Evolutionary conservation across 768 basidiomycete species (phyloP).

Genomic region (Tulasnella sp.): DNA sequence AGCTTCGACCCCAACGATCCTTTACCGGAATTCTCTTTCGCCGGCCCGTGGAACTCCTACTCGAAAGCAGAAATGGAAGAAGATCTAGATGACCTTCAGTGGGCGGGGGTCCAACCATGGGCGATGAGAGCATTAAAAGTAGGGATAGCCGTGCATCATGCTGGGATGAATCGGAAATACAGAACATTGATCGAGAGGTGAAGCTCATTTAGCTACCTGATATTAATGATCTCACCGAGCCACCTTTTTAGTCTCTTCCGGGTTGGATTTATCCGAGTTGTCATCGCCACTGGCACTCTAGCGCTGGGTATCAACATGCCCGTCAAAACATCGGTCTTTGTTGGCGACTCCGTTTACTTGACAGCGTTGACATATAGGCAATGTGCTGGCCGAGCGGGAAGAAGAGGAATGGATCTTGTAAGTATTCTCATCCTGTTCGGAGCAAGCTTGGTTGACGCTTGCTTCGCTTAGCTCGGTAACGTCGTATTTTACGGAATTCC

Average conservation of each 20-base stretch:
- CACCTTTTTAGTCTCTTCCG: conserved; percentile 51
- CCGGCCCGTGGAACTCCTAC: conserved; percentile 39
- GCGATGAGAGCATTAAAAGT: conserved; percentile 48
- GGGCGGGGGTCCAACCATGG: conserved; percentile 41
- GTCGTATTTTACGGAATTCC: conserved; percentile 69
- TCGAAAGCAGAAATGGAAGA: conserved; percentile 49
- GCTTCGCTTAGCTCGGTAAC: conserved; percentile 46
- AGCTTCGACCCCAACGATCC: conserved; percentile 56
- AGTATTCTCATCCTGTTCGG: not conserved
- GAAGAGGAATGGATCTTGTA: conserved; percentile 60
- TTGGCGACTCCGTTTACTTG: conserved; percentile 56
- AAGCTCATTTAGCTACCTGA: conserved; percentile 13
- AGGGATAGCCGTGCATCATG: conserved; percentile 66
- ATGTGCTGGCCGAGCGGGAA: conserved; percentile 68
- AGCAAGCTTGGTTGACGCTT: not conserved
- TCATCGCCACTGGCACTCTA: conserved; percentile 66
- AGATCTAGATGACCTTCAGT: conserved; percentile 45
- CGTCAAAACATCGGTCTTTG: conserved; percentile 60
- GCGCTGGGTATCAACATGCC: conserved; percentile 75
- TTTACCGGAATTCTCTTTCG: conserved; percentile 57
- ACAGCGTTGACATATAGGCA: conserved; percentile 59
- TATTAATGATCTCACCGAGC: not conserved
- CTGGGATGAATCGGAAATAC: conserved; percentile 64
- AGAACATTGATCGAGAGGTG: conserved; percentile 56
- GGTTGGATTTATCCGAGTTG: conserved; percentile 56